Evolutionary conservation across 805 yeast genomes (phyloP), one percentile per base, ranked within the genome.

Genomic region (Saccharomyces eubayanus): DNA sequence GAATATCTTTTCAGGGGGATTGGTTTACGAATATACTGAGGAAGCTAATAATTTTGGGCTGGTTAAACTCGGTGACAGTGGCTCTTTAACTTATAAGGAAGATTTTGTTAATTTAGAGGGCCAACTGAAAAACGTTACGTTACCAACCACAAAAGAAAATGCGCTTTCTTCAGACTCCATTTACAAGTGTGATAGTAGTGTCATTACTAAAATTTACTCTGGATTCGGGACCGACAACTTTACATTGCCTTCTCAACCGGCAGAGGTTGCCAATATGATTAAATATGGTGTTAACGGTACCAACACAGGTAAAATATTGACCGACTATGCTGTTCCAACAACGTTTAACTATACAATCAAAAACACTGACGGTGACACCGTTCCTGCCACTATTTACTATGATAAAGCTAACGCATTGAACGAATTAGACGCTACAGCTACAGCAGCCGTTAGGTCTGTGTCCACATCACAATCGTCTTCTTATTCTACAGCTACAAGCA

Each of bases 11-110:
- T 81, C 90, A 50, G 97, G 98, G 61, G 97, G 97, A 12, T 78
- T 91, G 56, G 96, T 91, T n/a, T 91, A 90, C 72, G 96, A 91
- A 72, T 91, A 85, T 73, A 80, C 88, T 14, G 80, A 87, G 66
- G 96, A 89, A 71, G 78, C 74, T 12, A 81, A 84, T 60, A 69
- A 87, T 63, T 91, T 88, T 64, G 97, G 97, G 21, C 78, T 91
- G 57, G 89, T 85, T 41, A 69, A 74, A 24, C 70, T 84, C 31
- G 76, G 72, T 53, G 70, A 69, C 41, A 56, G 63, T 28, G 75
- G 77, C 29, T 70, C 73, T 0, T 54, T 79, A 20, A 62, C 73
- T 6, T 74, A 71, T 45, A 68, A 70, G 49, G 65, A 68, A 0
- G 92, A 86, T 62, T 85, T 74, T 61, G 71, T 66, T 46, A 77